phyloP scores from a whole-genome alignment of 441 rosid species.

The Gossypium gossypioides region DNA sequence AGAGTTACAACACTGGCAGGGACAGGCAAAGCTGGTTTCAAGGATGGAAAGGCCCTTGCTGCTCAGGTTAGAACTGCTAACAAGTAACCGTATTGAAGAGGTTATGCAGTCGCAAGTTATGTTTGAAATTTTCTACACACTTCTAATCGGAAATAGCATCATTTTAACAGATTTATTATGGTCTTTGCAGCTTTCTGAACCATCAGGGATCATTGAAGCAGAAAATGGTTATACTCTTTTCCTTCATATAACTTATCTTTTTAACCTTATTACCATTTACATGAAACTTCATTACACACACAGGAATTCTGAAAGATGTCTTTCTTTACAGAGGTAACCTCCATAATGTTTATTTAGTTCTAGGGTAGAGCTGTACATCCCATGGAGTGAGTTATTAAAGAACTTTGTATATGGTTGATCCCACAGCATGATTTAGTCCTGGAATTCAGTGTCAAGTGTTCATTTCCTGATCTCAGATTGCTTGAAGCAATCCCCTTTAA shows the following conservation, averaged over 20 bases:
- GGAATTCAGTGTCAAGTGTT: background rate
- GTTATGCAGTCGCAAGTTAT: background rate
- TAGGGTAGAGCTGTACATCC: background rate
- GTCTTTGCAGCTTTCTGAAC: constrained; percentile 78
- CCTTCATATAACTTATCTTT: constrained; percentile 7
- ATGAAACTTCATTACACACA: background rate
- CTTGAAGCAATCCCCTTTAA: background rate
- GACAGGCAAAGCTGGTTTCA: constrained; percentile 92
- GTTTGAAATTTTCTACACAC: background rate
- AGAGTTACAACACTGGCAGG: constrained; percentile 76
- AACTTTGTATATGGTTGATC: background rate
- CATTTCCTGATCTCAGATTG: background rate
- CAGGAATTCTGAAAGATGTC: background rate
- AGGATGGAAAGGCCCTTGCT: constrained; percentile 56
- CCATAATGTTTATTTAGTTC: background rate
- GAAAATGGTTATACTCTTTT: constrained; percentile 51
- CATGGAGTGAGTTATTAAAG: background rate
- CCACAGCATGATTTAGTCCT: background rate
- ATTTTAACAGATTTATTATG: constrained; percentile 12
- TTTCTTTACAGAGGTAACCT: background rate
- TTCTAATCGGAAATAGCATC: background rate
- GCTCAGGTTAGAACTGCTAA: constrained; percentile 54
- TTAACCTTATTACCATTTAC: background rate
- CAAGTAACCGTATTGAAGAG: background rate
- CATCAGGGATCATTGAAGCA: constrained; percentile 72